Conservation (phyloP, 2,329 filamentous ascomycete genomes). For the Diaporthe humulicola region DNA sequence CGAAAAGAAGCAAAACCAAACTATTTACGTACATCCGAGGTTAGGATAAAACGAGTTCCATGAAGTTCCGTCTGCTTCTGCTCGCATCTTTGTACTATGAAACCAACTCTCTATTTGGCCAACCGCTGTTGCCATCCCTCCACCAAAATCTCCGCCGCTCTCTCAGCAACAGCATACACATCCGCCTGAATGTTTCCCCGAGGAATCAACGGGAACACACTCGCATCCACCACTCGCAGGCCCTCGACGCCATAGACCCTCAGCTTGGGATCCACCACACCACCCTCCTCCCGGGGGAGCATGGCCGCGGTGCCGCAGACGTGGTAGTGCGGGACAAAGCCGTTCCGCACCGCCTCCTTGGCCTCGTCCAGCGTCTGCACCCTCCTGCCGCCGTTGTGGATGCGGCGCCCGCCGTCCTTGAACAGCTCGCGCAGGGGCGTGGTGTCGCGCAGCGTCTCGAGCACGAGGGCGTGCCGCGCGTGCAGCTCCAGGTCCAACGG, state of each 20-base stretch:
- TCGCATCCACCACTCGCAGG: conserved; percentile 31
- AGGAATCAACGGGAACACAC: conserved; percentile 36
- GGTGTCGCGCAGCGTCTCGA: conserved; percentile 54
- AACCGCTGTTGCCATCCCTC: conserved; percentile 21
- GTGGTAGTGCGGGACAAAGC: conserved; percentile 29
- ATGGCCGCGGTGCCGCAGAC: conserved; percentile 33
- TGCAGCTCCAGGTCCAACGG: conserved; percentile 61
- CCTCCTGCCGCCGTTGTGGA: conserved; percentile 28
- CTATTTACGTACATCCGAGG: too few relatives aligned
- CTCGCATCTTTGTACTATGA: too few relatives aligned
- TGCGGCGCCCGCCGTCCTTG: conserved; percentile 41
- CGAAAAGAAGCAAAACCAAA: too few relatives aligned
- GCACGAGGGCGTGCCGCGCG: conserved; percentile 56
- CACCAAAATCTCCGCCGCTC: conserved; percentile 27
- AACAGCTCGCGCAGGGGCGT: conserved; percentile 55
- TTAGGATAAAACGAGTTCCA: too few relatives aligned
- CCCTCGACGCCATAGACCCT: conserved; percentile 27
- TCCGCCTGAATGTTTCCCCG: conserved; percentile 30
- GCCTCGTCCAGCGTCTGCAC: conserved; percentile 33
- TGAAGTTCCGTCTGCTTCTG: too few relatives aligned
- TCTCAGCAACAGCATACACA: conserved; percentile 36
- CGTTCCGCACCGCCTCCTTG: conserved; percentile 10
- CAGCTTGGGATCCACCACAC: conserved; percentile 29
- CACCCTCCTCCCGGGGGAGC: conserved; percentile 25
- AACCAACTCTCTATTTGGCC: background rate